phyloP scores from a whole-genome alignment of 2,329 filamentous ascomycete species.

The Penicillium aurantiogriseum region DNA sequence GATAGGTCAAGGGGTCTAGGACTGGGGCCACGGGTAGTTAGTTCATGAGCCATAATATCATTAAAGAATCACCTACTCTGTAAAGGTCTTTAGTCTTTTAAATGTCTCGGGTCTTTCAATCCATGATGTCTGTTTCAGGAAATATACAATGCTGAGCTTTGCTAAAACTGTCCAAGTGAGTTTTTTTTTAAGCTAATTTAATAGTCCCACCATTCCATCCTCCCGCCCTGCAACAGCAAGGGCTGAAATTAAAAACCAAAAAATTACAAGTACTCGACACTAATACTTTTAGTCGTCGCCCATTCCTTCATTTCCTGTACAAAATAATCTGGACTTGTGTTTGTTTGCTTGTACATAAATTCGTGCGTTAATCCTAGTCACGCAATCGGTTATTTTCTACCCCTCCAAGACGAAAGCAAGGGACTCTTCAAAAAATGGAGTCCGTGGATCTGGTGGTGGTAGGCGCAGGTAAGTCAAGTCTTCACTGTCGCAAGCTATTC shows the following conservation, averaged over 20 bases:
- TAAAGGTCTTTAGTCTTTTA: not conserved
- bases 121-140: not conserved
- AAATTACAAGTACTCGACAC: not conserved
- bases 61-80: not conserved
- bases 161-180: not conserved
- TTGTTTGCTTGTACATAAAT: constrained; percentile 7
- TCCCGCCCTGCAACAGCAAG: not conserved
- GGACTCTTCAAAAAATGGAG: constrained; percentile 23
- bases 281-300: not conserved
- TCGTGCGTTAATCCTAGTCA: constrained; percentile 1
- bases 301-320: not conserved
- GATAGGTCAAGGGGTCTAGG: not conserved
- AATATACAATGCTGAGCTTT: not conserved
- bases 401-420: not conserved
- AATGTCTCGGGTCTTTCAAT: not conserved
- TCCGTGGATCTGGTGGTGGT: constrained; percentile 31
- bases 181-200: not conserved
- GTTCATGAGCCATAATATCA: not conserved
- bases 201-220: not conserved
- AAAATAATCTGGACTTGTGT: not conserved
- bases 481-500: constrained; percentile 33
- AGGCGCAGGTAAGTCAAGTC: constrained; percentile 25
- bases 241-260: not conserved
- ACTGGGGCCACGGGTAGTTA: not conserved
- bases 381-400: not conserved